A percentile compares a stretch with the other conserved stretches of the same genome.
Conservation (phyloP, 805 yeast genomes). For the Saturnispora besseyi region DNA sequence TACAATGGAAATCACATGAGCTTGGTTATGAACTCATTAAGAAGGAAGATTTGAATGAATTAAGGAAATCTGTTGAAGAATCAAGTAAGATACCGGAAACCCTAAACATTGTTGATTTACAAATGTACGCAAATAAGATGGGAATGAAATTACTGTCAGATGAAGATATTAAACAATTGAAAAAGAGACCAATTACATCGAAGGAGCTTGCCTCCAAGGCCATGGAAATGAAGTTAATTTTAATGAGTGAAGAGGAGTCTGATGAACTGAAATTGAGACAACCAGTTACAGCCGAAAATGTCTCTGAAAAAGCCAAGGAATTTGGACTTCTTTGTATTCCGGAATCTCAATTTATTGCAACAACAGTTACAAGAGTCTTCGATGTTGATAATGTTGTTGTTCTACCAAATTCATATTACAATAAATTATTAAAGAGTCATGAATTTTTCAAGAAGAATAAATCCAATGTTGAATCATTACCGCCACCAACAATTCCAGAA, state of each 20-base stretch:
- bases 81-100: constrained; percentile 8
- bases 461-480: neutral
- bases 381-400: constrained; percentile 52
- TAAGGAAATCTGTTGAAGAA: constrained; percentile 8
- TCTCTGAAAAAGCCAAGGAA: constrained; percentile 34
- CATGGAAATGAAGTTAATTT: constrained; percentile 32
- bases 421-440: constrained; percentile 41
- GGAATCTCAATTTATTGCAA: constrained; percentile 48
- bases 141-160: constrained; percentile 29
- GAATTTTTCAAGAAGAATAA: constrained; percentile 24
- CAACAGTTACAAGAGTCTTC: constrained; percentile 47
- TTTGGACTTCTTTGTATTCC: constrained; percentile 50
- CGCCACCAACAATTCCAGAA: constrained; percentile 9
- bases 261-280: constrained; percentile 12
- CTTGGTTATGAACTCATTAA: constrained; percentile 17
- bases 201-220: constrained; percentile 31
- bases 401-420: constrained; percentile 56
- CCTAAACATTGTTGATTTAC: constrained; percentile 11
- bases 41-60: constrained; percentile 10
- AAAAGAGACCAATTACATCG: constrained; percentile 23
- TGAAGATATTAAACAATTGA: constrained; percentile 26
- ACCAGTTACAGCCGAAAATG: constrained; percentile 14
- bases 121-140: constrained; percentile 20
- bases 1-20: constrained; percentile 12
- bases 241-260: constrained; percentile 24